Conservation (phyloP, 805 yeast genomes). For the Sugiyamaella qingdaonensis region DNA sequence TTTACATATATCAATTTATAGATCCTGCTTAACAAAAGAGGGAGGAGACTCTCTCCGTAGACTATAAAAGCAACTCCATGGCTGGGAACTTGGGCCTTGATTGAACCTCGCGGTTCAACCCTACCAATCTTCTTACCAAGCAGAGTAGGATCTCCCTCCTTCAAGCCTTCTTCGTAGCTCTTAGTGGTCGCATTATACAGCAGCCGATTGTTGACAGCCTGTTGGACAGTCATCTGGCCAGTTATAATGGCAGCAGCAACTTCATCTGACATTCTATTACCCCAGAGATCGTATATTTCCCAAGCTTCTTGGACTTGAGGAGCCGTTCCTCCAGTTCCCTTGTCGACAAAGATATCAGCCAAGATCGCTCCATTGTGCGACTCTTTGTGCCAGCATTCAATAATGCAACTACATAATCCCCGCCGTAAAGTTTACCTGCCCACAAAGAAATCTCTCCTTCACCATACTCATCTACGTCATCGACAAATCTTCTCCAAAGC, state of each 20-base stretch:
- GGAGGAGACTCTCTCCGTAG: not conserved
- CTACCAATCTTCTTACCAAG: conserved; percentile 16
- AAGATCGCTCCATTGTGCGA: conserved; percentile 10
- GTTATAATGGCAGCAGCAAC: conserved; percentile 9
- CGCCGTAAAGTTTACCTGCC: conserved; percentile 16
- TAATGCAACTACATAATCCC: conserved; percentile 17
- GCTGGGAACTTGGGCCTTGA: conserved; percentile 11
- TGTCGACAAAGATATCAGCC: conserved; percentile 18
- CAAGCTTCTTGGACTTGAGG: conserved; percentile 12
- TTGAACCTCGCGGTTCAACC: conserved; percentile 10
- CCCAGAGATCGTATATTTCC: conserved; percentile 20
- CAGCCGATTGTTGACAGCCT: not conserved
- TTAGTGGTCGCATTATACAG: conserved; percentile 14
- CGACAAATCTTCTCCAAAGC: conserved; percentile 12
- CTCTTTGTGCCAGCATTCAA: conserved; percentile 15
- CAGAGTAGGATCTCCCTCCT: conserved; percentile 11
- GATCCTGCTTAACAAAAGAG: conserved; percentile 8
- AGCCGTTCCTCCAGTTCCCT: conserved; percentile 12
- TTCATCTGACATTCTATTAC: conserved; percentile 10
- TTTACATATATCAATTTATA: conserved; percentile 7
- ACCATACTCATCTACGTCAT: conserved; percentile 13
- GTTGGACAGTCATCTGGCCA: conserved; percentile 1
- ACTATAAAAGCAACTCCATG: conserved; percentile 19
- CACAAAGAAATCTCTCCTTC: conserved; percentile 16
- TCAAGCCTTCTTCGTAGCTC: conserved; percentile 18